Evolutionary conservation across 2,329 filamentous ascomycete genomes (phyloP), one percentile per base, ranked within the genome.

Genomic region (Paecilomyces niveus): DNA sequence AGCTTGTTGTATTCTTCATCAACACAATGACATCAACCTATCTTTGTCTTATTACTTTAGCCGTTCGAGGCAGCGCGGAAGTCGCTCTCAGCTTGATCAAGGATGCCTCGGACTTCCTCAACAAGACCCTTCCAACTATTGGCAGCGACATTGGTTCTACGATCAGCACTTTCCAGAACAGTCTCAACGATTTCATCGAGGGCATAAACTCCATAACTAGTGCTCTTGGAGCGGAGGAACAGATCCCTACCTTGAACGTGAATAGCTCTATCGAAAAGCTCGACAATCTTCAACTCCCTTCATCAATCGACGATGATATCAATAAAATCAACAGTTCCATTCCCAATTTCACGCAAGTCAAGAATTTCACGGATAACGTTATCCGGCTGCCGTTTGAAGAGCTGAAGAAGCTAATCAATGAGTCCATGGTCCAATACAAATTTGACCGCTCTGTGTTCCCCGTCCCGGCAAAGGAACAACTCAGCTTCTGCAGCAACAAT

Each of bases 11-110:
- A 63, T 99, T 97, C 76, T 85, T 92, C 71, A 92, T 99, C 78
- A 90, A 95, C 72, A 88, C 97, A 76, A 83, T 96, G 76, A 92
- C 90, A 52, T 88, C 87, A 55, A 97, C 92, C 15, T 97, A 96
- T 70, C 82, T 91, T 64, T 99, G 94, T 70, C 83, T 99, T 56
- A 90, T 95, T 70, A 90, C 90, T 31, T 84, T 96, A 62, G 86
- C 91, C 54, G 83, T 97, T 58, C 85, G 89, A 62, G 91, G 91
- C 62, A 89, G 86, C 67, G 79, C 97, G 55, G 85, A 90, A 55
- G 86, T 87, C 52, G 89, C 84, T 15, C 76, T 89, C 55, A 77
- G 81, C 56, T 59, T 88, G 62, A 80, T 86, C 54, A 80, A 87
- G 68, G 81, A 85, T 55, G 82, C 86, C 32, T 78, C 81, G 49